These are phyloP conservation scores for Hymenotorrendiella dingleyae DNA, from an alignment of 2,329 filamentous ascomycete species.

Conservation along the genomic window DNA sequence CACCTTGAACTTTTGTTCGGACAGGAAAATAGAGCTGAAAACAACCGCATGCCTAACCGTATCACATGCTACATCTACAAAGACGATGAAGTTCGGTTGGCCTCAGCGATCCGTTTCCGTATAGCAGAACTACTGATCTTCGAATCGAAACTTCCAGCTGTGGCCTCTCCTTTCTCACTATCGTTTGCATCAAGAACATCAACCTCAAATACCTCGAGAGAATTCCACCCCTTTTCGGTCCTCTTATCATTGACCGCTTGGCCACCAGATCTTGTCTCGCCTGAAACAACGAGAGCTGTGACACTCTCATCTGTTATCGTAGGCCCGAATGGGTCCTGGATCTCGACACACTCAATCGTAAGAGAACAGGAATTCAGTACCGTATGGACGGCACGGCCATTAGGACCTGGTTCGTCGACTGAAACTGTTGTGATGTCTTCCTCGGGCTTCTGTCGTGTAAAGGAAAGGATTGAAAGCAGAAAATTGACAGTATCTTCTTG, in stretches of 20 bases:
- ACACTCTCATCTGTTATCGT: slow-evolving; percentile 78
- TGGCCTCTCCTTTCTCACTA: slow-evolving; percentile 37
- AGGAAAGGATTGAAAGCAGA: slow-evolving; percentile 55
- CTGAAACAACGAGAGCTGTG: slow-evolving; percentile 77
- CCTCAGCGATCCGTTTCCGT: slow-evolving; percentile 41
- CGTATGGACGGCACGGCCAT: slow-evolving; percentile 49
- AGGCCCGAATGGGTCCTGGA: slow-evolving; percentile 84
- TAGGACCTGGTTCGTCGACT: slow-evolving; percentile 25
- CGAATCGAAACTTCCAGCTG: slow-evolving; percentile 59
- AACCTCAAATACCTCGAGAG: slow-evolving; percentile 78
- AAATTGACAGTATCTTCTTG: slow-evolving; percentile 67
- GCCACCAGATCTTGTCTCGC: slow-evolving; percentile 80
- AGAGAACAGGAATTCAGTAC: slow-evolving; percentile 55
- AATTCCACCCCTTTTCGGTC: slow-evolving; percentile 66
- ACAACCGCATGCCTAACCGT: no score
- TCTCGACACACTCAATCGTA: slow-evolving; percentile 71
- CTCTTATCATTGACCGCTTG: slow-evolving; percentile 81
- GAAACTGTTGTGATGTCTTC: slow-evolving; percentile 30
- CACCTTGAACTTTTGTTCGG: no score
- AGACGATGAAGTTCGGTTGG: slow-evolving; percentile 14
- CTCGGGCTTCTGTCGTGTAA: slow-evolving; percentile 32
- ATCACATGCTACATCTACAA: no score
- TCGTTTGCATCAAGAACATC: slow-evolving; percentile 73
- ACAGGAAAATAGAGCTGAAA: no score
- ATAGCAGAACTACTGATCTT: slow-evolving; percentile 95